Evolutionary conservation across 306 rosid genomes (phyloP).

Genomic region (Ochetophila trinervis): DNA sequence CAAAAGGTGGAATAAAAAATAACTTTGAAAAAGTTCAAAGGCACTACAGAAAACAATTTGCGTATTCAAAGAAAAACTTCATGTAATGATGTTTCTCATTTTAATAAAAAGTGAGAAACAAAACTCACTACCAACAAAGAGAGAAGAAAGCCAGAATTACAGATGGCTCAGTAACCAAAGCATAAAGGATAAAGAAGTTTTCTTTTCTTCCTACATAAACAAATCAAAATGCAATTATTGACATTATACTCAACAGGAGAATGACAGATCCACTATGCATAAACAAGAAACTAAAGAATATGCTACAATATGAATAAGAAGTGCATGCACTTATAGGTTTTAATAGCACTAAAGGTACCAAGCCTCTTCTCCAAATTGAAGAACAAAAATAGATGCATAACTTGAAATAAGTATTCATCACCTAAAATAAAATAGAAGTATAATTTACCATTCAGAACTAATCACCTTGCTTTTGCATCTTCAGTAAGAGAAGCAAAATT

Average conservation of each 20-base stretch:
- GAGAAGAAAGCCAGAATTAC: no score
- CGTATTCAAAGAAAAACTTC: no score
- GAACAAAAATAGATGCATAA: slow-evolving; percentile 1
- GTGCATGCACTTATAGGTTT: slow-evolving; percentile 1
- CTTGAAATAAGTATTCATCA: slow-evolving; percentile 17
- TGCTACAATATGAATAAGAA: not conserved
- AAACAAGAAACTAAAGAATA: not conserved
- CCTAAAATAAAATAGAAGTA: slow-evolving; percentile 25
- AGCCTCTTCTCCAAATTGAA: slow-evolving; percentile 6
- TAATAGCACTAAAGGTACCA: not conserved
- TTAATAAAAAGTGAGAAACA: no score
- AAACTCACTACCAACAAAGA: no score
- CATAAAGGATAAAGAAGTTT: no score
- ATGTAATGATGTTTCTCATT: no score
- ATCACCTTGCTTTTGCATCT: slow-evolving; percentile 79
- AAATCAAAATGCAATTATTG: no score
- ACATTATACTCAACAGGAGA: not conserved
- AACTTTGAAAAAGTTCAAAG: no score
- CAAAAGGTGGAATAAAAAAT: no score
- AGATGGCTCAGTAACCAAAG: no score
- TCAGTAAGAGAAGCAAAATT: slow-evolving; percentile 68
- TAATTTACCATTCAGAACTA: slow-evolving; percentile 26
- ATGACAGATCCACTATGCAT: not conserved
- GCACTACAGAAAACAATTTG: no score
- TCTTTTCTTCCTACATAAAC: no score